phyloP scores from a whole-genome alignment of 2,329 filamentous ascomycete genomes.

The Aspergillus sp. region DNA sequence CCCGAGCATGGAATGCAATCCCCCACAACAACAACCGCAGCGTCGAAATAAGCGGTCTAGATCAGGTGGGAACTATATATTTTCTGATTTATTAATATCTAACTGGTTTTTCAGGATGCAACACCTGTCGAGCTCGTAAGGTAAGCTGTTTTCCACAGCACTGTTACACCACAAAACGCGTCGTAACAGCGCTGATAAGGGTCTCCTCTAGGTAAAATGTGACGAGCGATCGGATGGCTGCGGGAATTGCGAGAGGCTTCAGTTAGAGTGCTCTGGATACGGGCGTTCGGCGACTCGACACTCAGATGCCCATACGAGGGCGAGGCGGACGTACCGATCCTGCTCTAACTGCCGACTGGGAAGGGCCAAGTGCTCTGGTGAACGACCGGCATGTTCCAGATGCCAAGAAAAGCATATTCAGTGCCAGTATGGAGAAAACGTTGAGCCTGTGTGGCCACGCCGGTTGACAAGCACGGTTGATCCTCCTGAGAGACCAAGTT shows the following conservation, averaged over 20 bases:
- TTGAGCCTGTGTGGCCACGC: constrained; percentile 1
- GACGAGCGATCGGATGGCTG: constrained; percentile 5
- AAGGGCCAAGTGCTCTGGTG: constrained; percentile 7
- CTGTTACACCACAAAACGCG: not conserved
- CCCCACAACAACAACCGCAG: not conserved
- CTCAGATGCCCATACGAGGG: not conserved
- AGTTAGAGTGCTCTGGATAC: not conserved
- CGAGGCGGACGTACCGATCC: constrained; percentile 2
- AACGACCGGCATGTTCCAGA: not conserved
- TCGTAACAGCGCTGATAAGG: not conserved
- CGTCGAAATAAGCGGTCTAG: constrained; percentile 1
- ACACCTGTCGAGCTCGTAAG: constrained; percentile 8
- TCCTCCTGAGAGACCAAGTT: not conserved
- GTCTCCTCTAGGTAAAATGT: constrained; percentile 6
- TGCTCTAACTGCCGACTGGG: constrained; percentile 2
- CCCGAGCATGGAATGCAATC: not conserved
- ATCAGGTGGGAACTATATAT: not conserved
- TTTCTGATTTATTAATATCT: not conserved
- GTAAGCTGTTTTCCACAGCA: not conserved
- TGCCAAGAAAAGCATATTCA: not conserved
- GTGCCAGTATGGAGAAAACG: constrained; percentile 3
- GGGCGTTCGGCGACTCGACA: not conserved
- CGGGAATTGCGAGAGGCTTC: constrained; percentile 7
- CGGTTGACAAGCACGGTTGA: not conserved
- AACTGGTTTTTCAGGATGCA: constrained; percentile 1